These are phyloP conservation scores for Phalaenopsis aphrodite DNA, from an alignment of 106 monocot species.

Conservation along the genomic window DNA sequence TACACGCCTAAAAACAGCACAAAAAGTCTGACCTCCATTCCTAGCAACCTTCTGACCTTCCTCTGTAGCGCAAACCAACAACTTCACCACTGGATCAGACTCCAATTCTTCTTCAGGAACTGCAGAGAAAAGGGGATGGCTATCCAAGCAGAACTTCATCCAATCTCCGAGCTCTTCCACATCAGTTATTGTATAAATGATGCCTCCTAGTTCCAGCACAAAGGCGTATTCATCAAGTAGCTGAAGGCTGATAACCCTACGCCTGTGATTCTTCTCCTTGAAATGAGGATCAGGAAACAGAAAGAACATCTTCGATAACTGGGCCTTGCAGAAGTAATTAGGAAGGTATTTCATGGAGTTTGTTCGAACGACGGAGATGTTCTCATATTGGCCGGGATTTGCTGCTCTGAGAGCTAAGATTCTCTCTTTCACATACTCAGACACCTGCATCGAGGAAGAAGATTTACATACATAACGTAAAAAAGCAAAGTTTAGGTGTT, in stretches of 20 bases:
- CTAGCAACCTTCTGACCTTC: constrained; percentile 93
- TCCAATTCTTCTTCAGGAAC: constrained; percentile 45
- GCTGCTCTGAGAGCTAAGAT: constrained; percentile 69
- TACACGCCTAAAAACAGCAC: constrained; percentile 58
- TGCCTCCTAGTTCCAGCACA: constrained; percentile 55
- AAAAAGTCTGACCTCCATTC: constrained; percentile 83
- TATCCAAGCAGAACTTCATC: constrained; percentile 83
- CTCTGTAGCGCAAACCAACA: constrained; percentile 70
- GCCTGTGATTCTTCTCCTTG: constrained; percentile 96
- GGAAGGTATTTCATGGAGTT: constrained; percentile 99
- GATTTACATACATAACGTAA: no score
- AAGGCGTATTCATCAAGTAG: constrained; percentile 94
- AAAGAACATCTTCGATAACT: constrained; percentile 95
- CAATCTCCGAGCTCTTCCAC: constrained; percentile 94
- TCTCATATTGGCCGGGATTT: constrained; percentile 66
- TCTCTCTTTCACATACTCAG: constrained; percentile 94
- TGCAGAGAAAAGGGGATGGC: constrained; percentile 74
- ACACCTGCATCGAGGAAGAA: constrained; percentile 39
- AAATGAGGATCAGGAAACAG: constrained; percentile 97
- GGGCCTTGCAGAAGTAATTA: constrained; percentile 81
- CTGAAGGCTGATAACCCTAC: constrained; percentile 76
- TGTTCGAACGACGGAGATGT: constrained; percentile 86
- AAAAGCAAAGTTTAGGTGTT: no score
- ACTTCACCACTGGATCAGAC: constrained; percentile 60
- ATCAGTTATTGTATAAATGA: constrained; percentile 86